Evolutionary conservation across 768 basidiomycete genomes (phyloP).

Genomic region (Boletus rubroflammeus): DNA sequence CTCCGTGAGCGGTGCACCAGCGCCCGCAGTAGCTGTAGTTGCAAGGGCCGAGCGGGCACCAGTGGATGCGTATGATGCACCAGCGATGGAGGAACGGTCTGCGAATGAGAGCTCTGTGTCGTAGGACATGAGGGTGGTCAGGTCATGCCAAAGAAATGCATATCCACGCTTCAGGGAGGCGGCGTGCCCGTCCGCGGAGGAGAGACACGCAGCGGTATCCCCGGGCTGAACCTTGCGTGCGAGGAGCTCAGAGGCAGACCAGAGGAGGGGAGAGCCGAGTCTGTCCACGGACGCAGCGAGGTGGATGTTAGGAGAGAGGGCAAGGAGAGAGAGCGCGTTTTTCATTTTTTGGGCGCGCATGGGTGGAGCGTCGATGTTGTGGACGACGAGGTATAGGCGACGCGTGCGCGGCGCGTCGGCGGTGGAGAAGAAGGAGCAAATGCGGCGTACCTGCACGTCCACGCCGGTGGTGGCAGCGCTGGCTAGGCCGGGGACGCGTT

Average conservation of each 20-base stretch:
- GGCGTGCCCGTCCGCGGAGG: neutral
- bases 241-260: slow-evolving; percentile 64
- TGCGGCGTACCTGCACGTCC: slow-evolving; percentile 62
- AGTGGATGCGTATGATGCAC: slow-evolving; percentile 39
- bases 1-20: slow-evolving; percentile 57
- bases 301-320: slow-evolving; percentile 72
- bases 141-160: slow-evolving; percentile 84
- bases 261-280: slow-evolving; percentile 78
- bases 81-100: slow-evolving; percentile 59
- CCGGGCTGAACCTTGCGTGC: slow-evolving; percentile 41
- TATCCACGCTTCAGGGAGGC: slow-evolving; percentile 44
- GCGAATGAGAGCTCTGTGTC: slow-evolving; percentile 70
- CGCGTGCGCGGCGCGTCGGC: slow-evolving; percentile 24
- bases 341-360: slow-evolving; percentile 64
- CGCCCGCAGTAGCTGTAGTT: slow-evolving; percentile 29
- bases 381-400: slow-evolving; percentile 75
- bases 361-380: slow-evolving; percentile 81
- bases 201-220: neutral
- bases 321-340: slow-evolving; percentile 67
- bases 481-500: slow-evolving; percentile 32
- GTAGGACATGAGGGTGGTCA: slow-evolving; percentile 82
- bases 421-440: slow-evolving; percentile 62
- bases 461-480: slow-evolving; percentile 25
- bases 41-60: slow-evolving; percentile 25
- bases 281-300: slow-evolving; percentile 85